Conservation (phyloP, 2,329 filamentous ascomycete species). For the Colletotrichum sp. region DNA sequence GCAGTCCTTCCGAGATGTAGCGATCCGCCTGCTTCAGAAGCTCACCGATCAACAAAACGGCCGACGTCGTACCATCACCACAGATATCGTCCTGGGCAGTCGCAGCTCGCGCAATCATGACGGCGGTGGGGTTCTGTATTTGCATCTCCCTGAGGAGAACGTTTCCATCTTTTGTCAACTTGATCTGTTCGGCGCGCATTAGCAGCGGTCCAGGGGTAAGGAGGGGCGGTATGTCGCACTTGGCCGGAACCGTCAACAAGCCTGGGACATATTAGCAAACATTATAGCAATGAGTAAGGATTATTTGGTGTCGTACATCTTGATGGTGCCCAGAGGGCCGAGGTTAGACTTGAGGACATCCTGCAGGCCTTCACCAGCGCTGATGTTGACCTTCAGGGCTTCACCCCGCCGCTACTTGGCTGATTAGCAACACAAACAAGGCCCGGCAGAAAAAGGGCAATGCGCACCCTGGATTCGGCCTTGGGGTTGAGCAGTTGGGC, state of each 20-base stretch:
- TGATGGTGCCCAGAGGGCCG: conserved; percentile 91
- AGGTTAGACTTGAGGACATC: conserved; percentile 97
- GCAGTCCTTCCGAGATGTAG: conserved; percentile 95
- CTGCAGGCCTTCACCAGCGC: conserved; percentile 88
- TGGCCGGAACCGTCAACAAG: conserved; percentile 73
- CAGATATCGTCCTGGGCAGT: conserved; percentile 99
- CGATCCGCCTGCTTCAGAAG: conserved; percentile 96
- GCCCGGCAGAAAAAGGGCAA: conserved; percentile 5
- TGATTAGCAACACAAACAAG: conserved; percentile 47
- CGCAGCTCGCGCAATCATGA: conserved; percentile 81
- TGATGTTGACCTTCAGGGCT: conserved; percentile 96
- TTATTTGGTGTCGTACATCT: conserved; percentile 70
- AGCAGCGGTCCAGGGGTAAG: conserved; percentile 5
- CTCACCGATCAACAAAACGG: conserved; percentile 94
- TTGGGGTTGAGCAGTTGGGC: conserved; percentile 98
- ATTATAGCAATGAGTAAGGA: background rate
- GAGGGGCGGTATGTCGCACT: conserved; percentile 46
- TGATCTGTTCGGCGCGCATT: conserved; percentile 68
- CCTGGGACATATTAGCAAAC: conserved; percentile 45
- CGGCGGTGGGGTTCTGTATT: conserved; percentile 98
- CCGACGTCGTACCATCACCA: conserved; percentile 96
- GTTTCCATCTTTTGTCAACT: conserved; percentile 98
- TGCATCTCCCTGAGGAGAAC: conserved; percentile 82
- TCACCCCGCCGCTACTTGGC: conserved; percentile 83
- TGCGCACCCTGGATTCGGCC: conserved; percentile 90